Base-by-base conservation (phyloP, 2,329 filamentous ascomycete genomes). In the Stemphylium lycopersici region DNA sequence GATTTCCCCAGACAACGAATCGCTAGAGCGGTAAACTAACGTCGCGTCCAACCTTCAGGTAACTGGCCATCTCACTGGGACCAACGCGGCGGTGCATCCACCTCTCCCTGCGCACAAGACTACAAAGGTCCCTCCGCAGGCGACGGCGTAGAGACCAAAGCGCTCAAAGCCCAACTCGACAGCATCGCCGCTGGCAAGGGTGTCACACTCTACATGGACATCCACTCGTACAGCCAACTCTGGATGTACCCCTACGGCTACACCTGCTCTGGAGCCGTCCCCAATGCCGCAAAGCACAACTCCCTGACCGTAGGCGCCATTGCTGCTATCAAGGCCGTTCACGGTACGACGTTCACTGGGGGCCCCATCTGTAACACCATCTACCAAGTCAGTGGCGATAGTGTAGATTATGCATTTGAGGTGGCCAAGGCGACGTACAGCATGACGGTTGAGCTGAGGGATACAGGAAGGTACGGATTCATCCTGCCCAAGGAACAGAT, bases 201-300 rank as follows among this genome's bases (percentile, higher is more conserved):
- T 1, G 75, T 88, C 36, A 82, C 84, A 63, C 77, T 87, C 2
- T 89, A 83, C 72, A 83, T 89, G 59, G 87, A 89, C 72, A 84
- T 83, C 67, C 87, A 89, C 73, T 80, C 84, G 0, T 89, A 87
- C 73, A 67, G 61, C 1, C 72, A 75, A 55, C 68, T 74, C 0
- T 56, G 80, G 80, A 83, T 67, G 78, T 83, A 57, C 79, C 69
- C 78, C 1, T 88, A 87, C 63, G 85, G 85, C 32, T 87, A 86
- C 73, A 81, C 80, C 3, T 87, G 84, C 76, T 74, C 72, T 18
- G 76, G 70, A 13, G 68, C 75, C 11, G 68, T 81, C 4, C 72
- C 77, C 45, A 81, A 84, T 56, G 74, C 83, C 50, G 67, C 76
- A 6, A 75, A 80, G 48, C 79, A 84, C 56, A 76, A 81, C 60